phyloP scores from a whole-genome alignment of 1,284 basidiomycete genomes.

The Austroboletus niveus region DNA sequence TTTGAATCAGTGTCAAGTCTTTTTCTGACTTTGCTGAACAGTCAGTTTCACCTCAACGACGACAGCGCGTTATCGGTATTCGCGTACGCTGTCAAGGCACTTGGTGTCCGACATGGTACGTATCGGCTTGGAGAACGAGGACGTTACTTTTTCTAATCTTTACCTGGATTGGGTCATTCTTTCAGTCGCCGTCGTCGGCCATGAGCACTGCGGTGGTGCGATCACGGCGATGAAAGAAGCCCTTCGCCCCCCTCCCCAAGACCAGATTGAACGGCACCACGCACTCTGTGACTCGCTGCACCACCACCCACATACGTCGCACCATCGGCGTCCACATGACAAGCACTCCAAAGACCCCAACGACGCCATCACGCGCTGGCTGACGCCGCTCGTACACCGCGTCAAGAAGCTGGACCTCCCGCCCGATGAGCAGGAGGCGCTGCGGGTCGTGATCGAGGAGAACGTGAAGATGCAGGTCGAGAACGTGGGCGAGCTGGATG shows the following conservation, averaged over 20 bases:
- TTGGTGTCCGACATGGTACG: constrained; percentile 23
- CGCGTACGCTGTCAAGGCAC: constrained; percentile 14
- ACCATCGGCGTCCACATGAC: constrained; percentile 6
- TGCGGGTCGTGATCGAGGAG: constrained; percentile 50
- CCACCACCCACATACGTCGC: background rate
- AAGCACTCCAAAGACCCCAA: constrained; percentile 11
- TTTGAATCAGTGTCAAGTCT: background rate
- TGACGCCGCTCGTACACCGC: constrained; percentile 61
- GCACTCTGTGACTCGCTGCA: constrained; percentile 18
- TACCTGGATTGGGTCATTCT: too few species aligned
- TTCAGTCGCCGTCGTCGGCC: constrained; percentile 26
- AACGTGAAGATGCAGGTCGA: constrained; percentile 76
- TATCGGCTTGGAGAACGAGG: background rate
- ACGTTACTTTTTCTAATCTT: background rate
- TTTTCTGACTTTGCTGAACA: constrained; percentile 2
- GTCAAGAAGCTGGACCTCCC: constrained; percentile 41
- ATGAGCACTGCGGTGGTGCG: constrained; percentile 27
- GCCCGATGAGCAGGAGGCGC: constrained; percentile 38
- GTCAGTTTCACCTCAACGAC: constrained; percentile 26
- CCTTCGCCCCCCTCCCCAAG: background rate
- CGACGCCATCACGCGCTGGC: constrained; percentile 59
- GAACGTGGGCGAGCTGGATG: constrained; percentile 60
- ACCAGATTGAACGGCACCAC: constrained; percentile 5
- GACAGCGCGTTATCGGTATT: constrained; percentile 25
- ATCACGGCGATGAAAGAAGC: constrained; percentile 16